A percentile compares a stretch with the other conserved stretches of the same genome.
phyloP scores from a whole-genome alignment of 306 rosid genomes.

The Trifolium dubium region DNA sequence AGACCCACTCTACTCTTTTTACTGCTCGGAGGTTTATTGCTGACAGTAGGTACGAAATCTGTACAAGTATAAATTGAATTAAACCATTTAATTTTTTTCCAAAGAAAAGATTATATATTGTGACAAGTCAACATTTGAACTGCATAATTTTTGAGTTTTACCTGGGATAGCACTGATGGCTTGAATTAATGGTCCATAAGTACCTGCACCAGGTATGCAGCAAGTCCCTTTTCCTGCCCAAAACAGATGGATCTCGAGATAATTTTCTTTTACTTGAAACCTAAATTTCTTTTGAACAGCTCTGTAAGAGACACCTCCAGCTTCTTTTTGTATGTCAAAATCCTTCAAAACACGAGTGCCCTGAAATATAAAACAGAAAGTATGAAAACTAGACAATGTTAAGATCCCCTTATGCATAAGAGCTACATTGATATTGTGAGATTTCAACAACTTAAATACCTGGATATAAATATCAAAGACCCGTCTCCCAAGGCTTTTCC shows the following conservation, averaged over 20 bases:
- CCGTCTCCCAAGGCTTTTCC: conserved; percentile 76
- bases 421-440: background rate
- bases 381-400: conserved; percentile 7
- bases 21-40: conserved; percentile 58
- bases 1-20: conserved; percentile 56
- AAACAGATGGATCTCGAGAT: conserved; percentile 77
- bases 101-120: background rate
- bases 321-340: conserved; percentile 69
- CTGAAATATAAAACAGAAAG: conserved; percentile 38
- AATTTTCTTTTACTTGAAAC: conserved; percentile 61
- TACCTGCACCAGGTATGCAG: conserved; percentile 64
- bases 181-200: conserved; percentile 78
- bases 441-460: conserved; percentile 47
- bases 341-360: conserved; percentile 60
- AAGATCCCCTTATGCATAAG: background rate
- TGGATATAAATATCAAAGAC: conserved; percentile 79
- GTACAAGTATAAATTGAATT: conserved; percentile 23
- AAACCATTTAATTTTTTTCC: background rate
- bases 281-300: conserved; percentile 48
- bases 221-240: conserved; percentile 97
- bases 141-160: conserved; percentile 31
- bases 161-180: conserved; percentile 81
- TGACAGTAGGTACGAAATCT: conserved; percentile 68
- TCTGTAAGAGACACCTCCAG: conserved; percentile 56
- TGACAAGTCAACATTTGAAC: conserved; percentile 13